Percentiles rank a stretch among this genome's conserved stretches.
Evolutionary conservation across 2,329 filamentous ascomycete species (phyloP).

Genomic region (Escovopsis sp.): DNA sequence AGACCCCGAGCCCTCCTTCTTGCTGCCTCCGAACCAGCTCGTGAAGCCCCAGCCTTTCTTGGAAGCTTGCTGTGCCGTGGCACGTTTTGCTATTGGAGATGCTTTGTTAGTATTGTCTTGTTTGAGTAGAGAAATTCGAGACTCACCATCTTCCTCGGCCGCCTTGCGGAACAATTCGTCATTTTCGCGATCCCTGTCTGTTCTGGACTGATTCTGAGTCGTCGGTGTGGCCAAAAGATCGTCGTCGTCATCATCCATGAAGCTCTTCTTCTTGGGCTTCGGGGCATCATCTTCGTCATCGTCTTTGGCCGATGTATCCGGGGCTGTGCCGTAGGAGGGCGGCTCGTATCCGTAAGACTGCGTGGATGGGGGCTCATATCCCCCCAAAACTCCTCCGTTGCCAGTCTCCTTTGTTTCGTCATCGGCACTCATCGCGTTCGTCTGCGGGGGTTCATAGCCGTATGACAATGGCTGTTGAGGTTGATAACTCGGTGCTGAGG

Average conservation of each 20-base stretch:
- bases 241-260: constrained; percentile 73
- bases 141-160: constrained; percentile 58
- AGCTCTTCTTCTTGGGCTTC: constrained; percentile 58
- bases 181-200: constrained; percentile 62
- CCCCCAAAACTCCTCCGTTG: constrained; percentile 21
- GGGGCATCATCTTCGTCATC: constrained; percentile 32
- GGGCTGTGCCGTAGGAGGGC: constrained; percentile 40
- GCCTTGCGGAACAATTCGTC: constrained; percentile 76
- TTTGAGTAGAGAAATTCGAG: neutral
- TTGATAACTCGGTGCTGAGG: constrained; percentile 24
- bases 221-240: constrained; percentile 38
- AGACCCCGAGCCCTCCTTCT: constrained; percentile 29
- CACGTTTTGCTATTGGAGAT: constrained; percentile 40
- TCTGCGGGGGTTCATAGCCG: constrained; percentile 35
- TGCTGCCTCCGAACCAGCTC: constrained; percentile 69
- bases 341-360: constrained; percentile 45
- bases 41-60: constrained; percentile 69
- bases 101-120: constrained; percentile 6
- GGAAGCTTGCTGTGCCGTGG: constrained; percentile 27
- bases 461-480: constrained; percentile 24
- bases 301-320: constrained; percentile 23
- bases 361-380: constrained; percentile 49
- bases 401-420: constrained; percentile 7
- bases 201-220: constrained; percentile 43
- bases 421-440: constrained; percentile 12